Evolutionary conservation across 139 green algal genomes (phyloP).

Genomic region (Chlamydomonas sphaeroides): DNA sequence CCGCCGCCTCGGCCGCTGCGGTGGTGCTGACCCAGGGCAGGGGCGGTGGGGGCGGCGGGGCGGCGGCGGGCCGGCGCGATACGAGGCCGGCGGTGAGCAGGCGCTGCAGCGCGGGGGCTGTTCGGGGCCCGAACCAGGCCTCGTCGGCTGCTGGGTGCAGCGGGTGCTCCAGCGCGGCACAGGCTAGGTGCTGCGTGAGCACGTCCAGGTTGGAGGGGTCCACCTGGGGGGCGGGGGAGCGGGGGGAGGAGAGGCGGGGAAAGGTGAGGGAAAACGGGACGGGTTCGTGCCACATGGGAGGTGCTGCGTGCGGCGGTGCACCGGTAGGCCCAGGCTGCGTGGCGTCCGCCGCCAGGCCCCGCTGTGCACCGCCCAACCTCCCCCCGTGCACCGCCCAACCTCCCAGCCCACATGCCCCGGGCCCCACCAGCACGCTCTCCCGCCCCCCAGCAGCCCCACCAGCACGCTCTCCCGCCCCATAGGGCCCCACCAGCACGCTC

Average conservation of each 20-base stretch:
- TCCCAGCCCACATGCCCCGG: too few species aligned
- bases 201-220: slow-evolving; percentile 79
- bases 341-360: too few species aligned
- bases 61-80: slow-evolving; percentile 55
- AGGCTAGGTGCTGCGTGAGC: slow-evolving; percentile 84
- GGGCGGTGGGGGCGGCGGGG: too few species aligned
- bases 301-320: not conserved
- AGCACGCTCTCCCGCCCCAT: not conserved
- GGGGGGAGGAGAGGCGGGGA: not conserved
- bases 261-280: too few species aligned
- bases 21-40: not conserved
- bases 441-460: not conserved
- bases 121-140: not conserved
- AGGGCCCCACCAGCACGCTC: slow-evolving; percentile 59
- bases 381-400: too few species aligned
- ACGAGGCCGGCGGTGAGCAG: slow-evolving; percentile 48
- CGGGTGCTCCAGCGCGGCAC: slow-evolving; percentile 82
- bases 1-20: not conserved
- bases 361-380: too few species aligned
- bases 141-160: slow-evolving; percentile 48
- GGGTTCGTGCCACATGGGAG: too few species aligned
- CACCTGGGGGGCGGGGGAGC: slow-evolving; percentile 46
- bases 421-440: too few species aligned
- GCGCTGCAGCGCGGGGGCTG: not conserved
- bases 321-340: too few species aligned